Evolutionary conservation across 345 rosid species (phyloP), one percentile per base, ranked within the genome.

Genomic region (Acer yangbiense): DNA sequence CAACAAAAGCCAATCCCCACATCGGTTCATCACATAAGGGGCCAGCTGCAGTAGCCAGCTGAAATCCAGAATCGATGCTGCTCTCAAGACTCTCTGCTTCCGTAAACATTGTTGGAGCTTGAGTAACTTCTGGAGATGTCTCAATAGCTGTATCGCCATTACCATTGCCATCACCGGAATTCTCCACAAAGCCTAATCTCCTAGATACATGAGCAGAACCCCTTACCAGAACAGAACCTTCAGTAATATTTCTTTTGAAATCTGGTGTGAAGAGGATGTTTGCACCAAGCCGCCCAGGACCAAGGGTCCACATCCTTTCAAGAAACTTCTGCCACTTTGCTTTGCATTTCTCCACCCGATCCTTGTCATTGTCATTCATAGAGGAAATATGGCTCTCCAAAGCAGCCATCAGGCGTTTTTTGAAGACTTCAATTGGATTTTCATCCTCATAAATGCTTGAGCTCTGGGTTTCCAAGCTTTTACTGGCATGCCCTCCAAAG

Each of bases 241-340:
- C 89, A 29, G 75, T 76, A 4, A 27, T 21, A 21, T 57, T 81
- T 75, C 79, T 80, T 82, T 84, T 83, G 23, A 82, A 74, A 81
- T 92, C 92, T 20, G 97, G 95, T 75, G 88, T 84, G 70, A 96
- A 94, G 77, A 96, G 94, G 68, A 96, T 88, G 81, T 96, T 92
- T 18, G 99, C 97, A 74, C 98, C 99, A 71, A 88, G 87, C 65
- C 94, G 97, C 78, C 95, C 85, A 48, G 99, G 98, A 79, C 97
- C 99, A 73, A 96, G 89, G 43, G 98, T 94, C 98, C 99, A 93
- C 17, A 93, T 93, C 81, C 91, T 89, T 83, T 64, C 83, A 60
- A 93, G 87, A 82, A 92, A 44, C 65, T 92, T 88, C 27, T 84
- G 83, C 98, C 98, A 92, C 82, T 90, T 85, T 9, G 81, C 81